Evolutionary conservation across 2,329 filamentous ascomycete genomes (phyloP).

Genomic region (Colletotrichum siamense): DNA sequence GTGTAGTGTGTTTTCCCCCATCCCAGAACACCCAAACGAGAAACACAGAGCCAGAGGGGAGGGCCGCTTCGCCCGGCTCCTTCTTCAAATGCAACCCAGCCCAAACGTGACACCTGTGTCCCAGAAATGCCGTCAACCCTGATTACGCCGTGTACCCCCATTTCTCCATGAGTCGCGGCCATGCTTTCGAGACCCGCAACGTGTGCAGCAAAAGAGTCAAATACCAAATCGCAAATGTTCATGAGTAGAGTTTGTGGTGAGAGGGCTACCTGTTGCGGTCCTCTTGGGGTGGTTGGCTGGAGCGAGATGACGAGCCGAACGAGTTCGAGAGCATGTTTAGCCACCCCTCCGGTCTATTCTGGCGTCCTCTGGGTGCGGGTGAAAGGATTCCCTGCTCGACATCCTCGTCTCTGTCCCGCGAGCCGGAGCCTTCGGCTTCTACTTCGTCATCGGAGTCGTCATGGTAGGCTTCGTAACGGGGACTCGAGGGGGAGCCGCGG

Average conservation of each 20-base stretch:
- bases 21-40: neutral
- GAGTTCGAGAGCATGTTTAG: constrained; percentile 41
- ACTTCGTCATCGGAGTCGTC: constrained; percentile 57
- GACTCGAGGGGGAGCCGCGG: constrained; percentile 54
- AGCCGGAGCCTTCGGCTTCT: constrained; percentile 35
- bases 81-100: constrained; percentile 1
- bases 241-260: neutral
- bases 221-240: neutral
- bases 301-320: constrained; percentile 11
- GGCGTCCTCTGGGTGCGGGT: constrained; percentile 22
- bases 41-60: neutral
- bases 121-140: neutral
- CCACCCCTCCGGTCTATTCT: constrained; percentile 39
- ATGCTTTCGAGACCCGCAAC: neutral
- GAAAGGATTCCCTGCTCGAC: constrained; percentile 48
- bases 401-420: constrained; percentile 39
- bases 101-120: neutral
- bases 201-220: neutral
- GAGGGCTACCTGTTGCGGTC: constrained; percentile 9
- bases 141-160: constrained; percentile 12
- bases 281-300: constrained; percentile 10
- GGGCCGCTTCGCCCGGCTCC: neutral
- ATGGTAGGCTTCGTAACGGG: constrained; percentile 60
- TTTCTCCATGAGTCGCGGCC: neutral
- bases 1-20: constrained; percentile 7